Percentiles rank a stretch among this genome's conserved stretches.
Conservation (phyloP, 2,329 filamentous ascomycete species). For the Hypomyces perniciosus region DNA sequence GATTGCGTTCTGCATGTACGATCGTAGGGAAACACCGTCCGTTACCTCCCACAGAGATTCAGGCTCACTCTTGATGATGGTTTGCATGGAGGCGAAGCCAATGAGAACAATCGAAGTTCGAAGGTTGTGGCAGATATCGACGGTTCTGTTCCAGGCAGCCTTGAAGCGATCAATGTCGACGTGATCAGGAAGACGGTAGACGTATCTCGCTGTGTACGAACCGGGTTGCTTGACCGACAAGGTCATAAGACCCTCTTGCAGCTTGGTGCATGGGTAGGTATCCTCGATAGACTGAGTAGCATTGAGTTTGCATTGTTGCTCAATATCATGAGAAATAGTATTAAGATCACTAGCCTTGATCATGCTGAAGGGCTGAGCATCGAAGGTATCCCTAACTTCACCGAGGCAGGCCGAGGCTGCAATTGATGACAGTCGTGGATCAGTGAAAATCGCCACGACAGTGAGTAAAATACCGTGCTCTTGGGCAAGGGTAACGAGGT, state of each 20-base stretch:
- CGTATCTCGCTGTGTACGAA: constrained; percentile 8
- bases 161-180: constrained; percentile 4
- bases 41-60: background rate
- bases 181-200: constrained; percentile 6
- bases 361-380: constrained; percentile 6
- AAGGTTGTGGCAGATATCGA: constrained; percentile 7
- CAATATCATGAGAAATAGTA: background rate
- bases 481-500: constrained; percentile 33
- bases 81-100: background rate
- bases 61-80: background rate
- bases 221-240: constrained; percentile 8
- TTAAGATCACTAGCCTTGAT: background rate
- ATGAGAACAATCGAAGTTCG: constrained; percentile 10
- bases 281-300: constrained; percentile 4
- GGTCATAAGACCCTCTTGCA: constrained; percentile 7
- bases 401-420: background rate
- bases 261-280: constrained; percentile 7
- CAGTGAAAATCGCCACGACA: constrained; percentile 2
- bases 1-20: constrained; percentile 1
- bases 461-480: constrained; percentile 10
- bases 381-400: background rate
- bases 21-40: background rate
- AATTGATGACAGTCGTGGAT: constrained; percentile 1
- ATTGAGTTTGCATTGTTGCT: constrained; percentile 7
- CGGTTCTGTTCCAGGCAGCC: constrained; percentile 4